Base-by-base conservation (phyloP, 345 rosid species). In the Aquilaria malaccensis region DNA sequence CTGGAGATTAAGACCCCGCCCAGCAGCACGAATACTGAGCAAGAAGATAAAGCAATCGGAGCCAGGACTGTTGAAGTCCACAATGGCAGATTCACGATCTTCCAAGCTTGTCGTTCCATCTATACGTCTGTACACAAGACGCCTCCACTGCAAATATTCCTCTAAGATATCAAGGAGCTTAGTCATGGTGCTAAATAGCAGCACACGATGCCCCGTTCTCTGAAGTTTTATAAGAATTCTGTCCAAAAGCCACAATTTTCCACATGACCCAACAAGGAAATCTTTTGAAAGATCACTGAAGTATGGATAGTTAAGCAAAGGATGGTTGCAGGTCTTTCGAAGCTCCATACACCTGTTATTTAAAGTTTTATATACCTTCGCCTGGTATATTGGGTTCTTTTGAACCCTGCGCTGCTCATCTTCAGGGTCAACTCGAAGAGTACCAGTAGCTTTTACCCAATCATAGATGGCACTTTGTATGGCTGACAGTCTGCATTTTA, bases 311-410 rank as follows among this genome's bases (percentile, higher is more conserved):
- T 88, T 91, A 45, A 95, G 96, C 76, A 95, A 78, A 69, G 99
- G 99, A 77, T 95, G 99, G 62, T 94, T 94, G 83, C 99, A 94
- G 50, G 88, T 69, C 76, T 95, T 95, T 50, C 99, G 81, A 70
- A 95, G 89, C 83, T 95, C 99, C 99, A 95, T 95, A 77, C 99
- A 95, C 73, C 99, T 84, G 79, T 95, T 95, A 75, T 88, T 86
- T 67, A 95, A 63, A 67, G 96, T 76, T 73, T 56, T 86, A 61
- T 80, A 88, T 67, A 82, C 73, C 80, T 82, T 86, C 59, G 93
- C 80, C 77, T 85, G 95, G 72, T 95, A 91, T 61, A 75, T 52
- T 2, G 95, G 89, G 77, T 80, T 91, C 79, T 80, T 95, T 76
- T 79, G 87, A 71, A 74, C 85, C 79, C 75, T 83, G 69, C 67